Evolutionary conservation across 805 yeast genomes (phyloP), one percentile per base, ranked within the genome.

Genomic region (Wickerhamomyces mucosus): DNA sequence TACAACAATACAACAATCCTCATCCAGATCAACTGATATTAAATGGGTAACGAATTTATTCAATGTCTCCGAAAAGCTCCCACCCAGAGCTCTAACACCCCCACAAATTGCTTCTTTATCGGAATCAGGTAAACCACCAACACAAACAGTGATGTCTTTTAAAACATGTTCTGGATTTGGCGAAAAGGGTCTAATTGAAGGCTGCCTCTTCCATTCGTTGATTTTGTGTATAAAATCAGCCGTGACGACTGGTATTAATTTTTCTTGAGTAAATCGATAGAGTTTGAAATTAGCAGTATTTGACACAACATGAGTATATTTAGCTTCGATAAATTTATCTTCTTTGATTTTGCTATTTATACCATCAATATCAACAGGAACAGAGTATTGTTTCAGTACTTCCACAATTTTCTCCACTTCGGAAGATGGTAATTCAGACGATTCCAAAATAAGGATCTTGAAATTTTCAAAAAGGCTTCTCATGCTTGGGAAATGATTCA

Each of bases 41-140:
- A 85, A 63, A 61, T 89, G 96, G 0, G 96, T 83, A 2, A 94
- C 82, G 40, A 69, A 70, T 32, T 69, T 68, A 7, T 84, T 75
- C 19, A 88, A 59, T 13, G 47, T 43, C 37, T 78, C 79, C 25
- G 72, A 58, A 46, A 63, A 75, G 21, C 71, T 75, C 4, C 95
- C 97, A 2, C 96, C 97, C 37, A 82, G 65, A 1, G 82, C 75
- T 15, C 69, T 55, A 1, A 59, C 78, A 0, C 80, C 83, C 6
- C 75, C 77, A 40, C 74, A 68, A 12, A 83, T 63, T n/a, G 71
- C 72, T 34, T 77, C 88, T 28, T 69, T 65, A 39, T 78, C 85
- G 4, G 74, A 73, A 2, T 59, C 59, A 0, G 77, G 65, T 17
- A 73, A 51, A 18, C 72, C 69, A 7, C 81, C 74, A 11, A 74